These are phyloP conservation scores for Apiospora malaysiana DNA, from an alignment of 2,329 filamentous ascomycete genomes.

Conservation along the genomic window DNA sequence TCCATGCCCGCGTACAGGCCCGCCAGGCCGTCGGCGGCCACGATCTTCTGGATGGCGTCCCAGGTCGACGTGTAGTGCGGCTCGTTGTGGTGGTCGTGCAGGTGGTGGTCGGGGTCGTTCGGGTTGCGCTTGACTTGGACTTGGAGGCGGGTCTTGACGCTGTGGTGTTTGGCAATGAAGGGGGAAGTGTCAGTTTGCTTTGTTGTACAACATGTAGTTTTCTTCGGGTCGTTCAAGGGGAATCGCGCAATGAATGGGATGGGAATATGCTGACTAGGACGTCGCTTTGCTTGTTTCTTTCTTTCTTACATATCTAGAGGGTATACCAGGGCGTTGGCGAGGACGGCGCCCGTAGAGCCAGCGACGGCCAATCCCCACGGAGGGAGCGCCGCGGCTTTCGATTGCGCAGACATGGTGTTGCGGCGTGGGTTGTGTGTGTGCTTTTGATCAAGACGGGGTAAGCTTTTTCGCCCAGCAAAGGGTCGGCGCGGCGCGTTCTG, in stretches of 20 bases:
- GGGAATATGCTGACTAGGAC: neutral
- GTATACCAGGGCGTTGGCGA: constrained; percentile 95
- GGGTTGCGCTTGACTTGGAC: constrained; percentile 80
- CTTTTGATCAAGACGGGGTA: constrained; percentile 43
- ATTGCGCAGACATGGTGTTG: constrained; percentile 56
- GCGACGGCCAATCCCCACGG: constrained; percentile 94
- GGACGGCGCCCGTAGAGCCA: constrained; percentile 88
- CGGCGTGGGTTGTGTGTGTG: constrained; percentile 54
- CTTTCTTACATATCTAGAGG: constrained; percentile 88
- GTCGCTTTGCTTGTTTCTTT: neutral
- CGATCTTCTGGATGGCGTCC: constrained; percentile 87
- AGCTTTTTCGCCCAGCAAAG: neutral
- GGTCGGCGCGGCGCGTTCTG: neutral
- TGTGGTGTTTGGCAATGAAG: constrained; percentile 44
- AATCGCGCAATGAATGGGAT: constrained; percentile 21
- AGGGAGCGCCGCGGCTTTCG: constrained; percentile 74
- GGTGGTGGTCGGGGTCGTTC: constrained; percentile 42
- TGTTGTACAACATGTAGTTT: no score
- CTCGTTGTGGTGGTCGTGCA: constrained; percentile 44
- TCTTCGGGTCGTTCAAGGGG: neutral
- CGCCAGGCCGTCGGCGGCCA: constrained; percentile 76
- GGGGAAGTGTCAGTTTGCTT: neutral
- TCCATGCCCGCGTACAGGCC: constrained; percentile 91
- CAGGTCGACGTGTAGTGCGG: constrained; percentile 85
- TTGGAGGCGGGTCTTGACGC: constrained; percentile 94